Percentiles rank a stretch among this genome's conserved stretches.
These are phyloP conservation scores for Globisporangium alternatum DNA, from an alignment of 352 stramenopile species.

Conservation along the genomic window DNA sequence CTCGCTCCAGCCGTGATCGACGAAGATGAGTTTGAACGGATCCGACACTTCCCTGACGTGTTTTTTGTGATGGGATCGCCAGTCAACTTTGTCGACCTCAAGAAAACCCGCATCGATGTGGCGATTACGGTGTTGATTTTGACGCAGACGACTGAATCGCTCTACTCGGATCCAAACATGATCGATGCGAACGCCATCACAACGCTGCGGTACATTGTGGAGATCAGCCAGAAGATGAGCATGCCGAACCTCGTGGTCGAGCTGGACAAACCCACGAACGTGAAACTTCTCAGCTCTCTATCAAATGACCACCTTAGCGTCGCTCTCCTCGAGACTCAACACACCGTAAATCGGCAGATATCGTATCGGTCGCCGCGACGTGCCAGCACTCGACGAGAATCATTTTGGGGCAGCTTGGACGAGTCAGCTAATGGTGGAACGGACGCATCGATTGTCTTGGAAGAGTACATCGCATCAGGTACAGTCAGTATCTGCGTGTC, in stretches of 20 bases:
- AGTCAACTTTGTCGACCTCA: constrained; percentile 70
- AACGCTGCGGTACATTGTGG: constrained; percentile 76
- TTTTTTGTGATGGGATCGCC: constrained; percentile 73
- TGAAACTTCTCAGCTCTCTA: constrained; percentile 74
- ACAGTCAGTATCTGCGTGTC: background rate
- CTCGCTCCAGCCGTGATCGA: constrained; percentile 42
- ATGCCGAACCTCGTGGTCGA: constrained; percentile 79
- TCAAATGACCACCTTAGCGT: constrained; percentile 46
- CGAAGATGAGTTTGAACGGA: constrained; percentile 54
- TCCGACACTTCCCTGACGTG: constrained; percentile 50
- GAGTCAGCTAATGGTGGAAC: constrained; percentile 21
- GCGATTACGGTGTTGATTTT: constrained; percentile 66
- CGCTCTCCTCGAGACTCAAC: constrained; percentile 36
- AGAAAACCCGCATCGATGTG: constrained; percentile 57
- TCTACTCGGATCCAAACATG: constrained; percentile 79
- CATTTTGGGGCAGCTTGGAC: constrained; percentile 34
- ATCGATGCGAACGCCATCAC: constrained; percentile 81
- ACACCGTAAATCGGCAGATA: constrained; percentile 33
- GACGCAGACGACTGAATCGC: constrained; percentile 38
- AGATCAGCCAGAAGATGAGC: constrained; percentile 61
- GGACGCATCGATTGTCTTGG: constrained; percentile 48
- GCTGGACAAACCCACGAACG: constrained; percentile 67
- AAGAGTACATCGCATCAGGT: constrained; percentile 74
- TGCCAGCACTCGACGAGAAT: constrained; percentile 41
- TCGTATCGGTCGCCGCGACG: constrained; percentile 44